Percentiles rank a stretch among this genome's conserved stretches.
Evolutionary conservation across 768 basidiomycete genomes (phyloP).

Genomic region (Lactarius akahatsu): DNA sequence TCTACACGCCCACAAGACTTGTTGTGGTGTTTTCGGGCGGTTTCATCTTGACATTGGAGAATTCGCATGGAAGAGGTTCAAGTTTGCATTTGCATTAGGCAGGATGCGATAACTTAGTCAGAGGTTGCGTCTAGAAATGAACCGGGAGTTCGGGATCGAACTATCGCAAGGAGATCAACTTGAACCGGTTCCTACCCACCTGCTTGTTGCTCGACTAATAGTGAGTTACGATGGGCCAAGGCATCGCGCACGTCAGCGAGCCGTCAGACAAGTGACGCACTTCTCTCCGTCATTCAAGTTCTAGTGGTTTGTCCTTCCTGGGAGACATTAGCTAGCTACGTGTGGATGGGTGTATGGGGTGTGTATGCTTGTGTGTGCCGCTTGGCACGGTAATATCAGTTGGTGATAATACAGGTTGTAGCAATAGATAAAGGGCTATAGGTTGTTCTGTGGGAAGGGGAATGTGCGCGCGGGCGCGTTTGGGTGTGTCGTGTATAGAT

Average conservation of each 20-base stretch:
- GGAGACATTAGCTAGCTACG: slow-evolving; percentile 4
- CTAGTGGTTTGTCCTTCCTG: slow-evolving; percentile 6
- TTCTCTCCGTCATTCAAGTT: neutral
- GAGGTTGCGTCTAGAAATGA: neutral
- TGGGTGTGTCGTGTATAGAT: neutral
- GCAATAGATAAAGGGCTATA: neutral
- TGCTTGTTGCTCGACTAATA: neutral
- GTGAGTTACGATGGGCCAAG: neutral
- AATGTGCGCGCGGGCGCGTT: neutral
- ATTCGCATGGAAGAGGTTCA: neutral
- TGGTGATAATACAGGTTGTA: neutral
- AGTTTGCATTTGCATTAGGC: too few species aligned
- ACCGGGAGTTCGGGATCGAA: neutral
- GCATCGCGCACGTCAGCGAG: neutral
- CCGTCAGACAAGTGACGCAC: neutral
- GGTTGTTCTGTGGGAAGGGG: neutral
- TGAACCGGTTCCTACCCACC: neutral
- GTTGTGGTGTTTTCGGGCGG: neutral
- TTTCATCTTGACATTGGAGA: neutral
- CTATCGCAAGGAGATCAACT: neutral
- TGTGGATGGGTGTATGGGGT: neutral
- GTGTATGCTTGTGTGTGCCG: neutral
- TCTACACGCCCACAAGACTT: neutral
- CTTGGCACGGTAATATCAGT: neutral
- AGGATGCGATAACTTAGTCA: neutral